Base-by-base conservation (phyloP, 768 basidiomycete species). In the Baorangia bicolor region DNA sequence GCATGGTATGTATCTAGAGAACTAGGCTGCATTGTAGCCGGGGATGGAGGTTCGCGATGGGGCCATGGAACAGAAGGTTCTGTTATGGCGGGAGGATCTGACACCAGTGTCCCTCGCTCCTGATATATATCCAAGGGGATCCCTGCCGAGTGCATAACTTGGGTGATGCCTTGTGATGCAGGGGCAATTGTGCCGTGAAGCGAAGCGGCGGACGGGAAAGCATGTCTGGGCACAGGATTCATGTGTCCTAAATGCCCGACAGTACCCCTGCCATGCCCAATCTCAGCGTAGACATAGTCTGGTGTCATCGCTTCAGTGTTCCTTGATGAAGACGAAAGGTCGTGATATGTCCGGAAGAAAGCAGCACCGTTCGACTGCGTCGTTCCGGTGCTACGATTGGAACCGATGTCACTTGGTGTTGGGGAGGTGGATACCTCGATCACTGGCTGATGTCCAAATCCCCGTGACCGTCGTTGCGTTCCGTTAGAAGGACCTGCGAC, bases 221-320 rank as follows among this genome's bases (percentile, higher is more conserved):
- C 34, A 42, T 65, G 68, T 52, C 68, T 66, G 14, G 62, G 57
- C 12, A 67, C 37, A 31, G 56, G 34, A 38, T 56, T 65, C 46
- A 31, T 34, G 18, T 63, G 62, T 53, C 56, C 61, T 27, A 59
- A 55, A 39, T 57, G 65, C 23, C 58, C 57, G 9, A 45, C 62
- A 20, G 78, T 73, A 6, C 86, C 87, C 28, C 86, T 78, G 4
- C 87, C 87, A 64, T 89, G 88, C 3, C 87, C 88, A 56, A 89
- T 86, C 66, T 92, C 90, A 6, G 88, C 87, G 58, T 80, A 89
- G 60, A 86, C 79, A 48, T 88, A 77, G 62, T 90, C 89, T 23
- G 87, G 88, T 16, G 87, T 90, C 66, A 84, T 70, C 18, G 81
- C 79, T 40, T 86, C 85, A 56, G 78, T 77, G 60, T 75, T 75